Percentiles rank a stretch among this genome's conserved stretches.
phyloP scores from a whole-genome alignment of 768 basidiomycete genomes.

The Sporobolomyces phaffii region DNA sequence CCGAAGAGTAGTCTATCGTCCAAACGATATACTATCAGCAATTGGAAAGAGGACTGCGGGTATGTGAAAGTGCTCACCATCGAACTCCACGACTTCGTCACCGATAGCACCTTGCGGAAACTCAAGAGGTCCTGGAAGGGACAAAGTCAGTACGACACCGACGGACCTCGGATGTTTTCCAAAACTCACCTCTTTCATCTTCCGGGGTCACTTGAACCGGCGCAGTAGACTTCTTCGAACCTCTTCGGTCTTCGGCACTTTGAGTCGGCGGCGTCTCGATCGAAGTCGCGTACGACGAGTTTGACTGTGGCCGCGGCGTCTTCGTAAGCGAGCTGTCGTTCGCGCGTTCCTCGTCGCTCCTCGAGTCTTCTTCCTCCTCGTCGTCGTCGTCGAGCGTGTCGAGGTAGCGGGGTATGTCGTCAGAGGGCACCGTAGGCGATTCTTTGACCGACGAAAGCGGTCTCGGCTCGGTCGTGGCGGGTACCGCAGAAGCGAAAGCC shows the following conservation, averaged over 20 bases:
- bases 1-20: constrained; percentile 3
- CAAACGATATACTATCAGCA: neutral
- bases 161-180: neutral
- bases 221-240: neutral
- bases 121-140: constrained; percentile 12
- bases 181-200: constrained; percentile 15
- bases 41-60: neutral
- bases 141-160: neutral
- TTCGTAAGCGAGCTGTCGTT: constrained; percentile 5
- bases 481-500: neutral
- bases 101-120: neutral
- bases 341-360: neutral
- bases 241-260: neutral
- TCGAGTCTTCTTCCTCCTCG: neutral
- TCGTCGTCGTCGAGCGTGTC: constrained; percentile 6
- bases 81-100: constrained; percentile 23
- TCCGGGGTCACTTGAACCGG: neutral
- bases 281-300: constrained; percentile 12
- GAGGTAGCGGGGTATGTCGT: neutral
- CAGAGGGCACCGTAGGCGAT: neutral
- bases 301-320: constrained; percentile 1
- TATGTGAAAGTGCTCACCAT: neutral
- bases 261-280: neutral
- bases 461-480: too few relatives aligned
- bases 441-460: too few relatives aligned